Conservation (phyloP, 768 basidiomycete species). For the Mycena vulgaris region DNA sequence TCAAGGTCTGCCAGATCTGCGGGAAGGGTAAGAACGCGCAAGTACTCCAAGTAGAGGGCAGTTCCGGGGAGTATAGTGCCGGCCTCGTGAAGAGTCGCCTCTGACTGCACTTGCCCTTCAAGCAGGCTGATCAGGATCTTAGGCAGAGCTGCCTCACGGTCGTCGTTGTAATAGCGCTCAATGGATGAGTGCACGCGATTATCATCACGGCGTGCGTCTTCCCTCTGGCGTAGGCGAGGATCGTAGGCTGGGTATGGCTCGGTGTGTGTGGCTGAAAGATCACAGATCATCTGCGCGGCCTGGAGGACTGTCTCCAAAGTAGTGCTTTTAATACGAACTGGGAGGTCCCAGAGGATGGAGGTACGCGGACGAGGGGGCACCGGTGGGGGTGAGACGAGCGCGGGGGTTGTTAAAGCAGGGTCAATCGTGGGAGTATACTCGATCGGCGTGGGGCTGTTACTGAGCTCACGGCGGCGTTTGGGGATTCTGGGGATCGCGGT, state of each 20-base stretch:
- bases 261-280: neutral
- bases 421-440: neutral
- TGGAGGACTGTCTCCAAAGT: neutral
- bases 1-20: neutral
- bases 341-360: neutral
- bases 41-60: neutral
- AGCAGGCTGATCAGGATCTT: neutral
- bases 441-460: neutral
- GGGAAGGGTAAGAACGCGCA: neutral
- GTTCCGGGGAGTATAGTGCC: neutral
- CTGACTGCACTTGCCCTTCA: neutral
- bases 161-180: neutral
- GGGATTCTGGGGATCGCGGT: neutral
- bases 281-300: neutral
- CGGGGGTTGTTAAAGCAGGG: neutral
- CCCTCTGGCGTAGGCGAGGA: neutral
- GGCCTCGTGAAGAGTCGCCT: neutral
- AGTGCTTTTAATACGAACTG: neutral
- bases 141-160: neutral
- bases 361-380: neutral
- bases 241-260: neutral
- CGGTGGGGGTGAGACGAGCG: neutral
- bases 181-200: neutral
- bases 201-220: neutral
- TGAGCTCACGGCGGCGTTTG: neutral